A percentile compares a stretch with the other conserved stretches of the same genome.
These are phyloP conservation scores for Scheffersomyces ergatensis DNA, from an alignment of 805 yeast species.

Conservation along the genomic window DNA sequence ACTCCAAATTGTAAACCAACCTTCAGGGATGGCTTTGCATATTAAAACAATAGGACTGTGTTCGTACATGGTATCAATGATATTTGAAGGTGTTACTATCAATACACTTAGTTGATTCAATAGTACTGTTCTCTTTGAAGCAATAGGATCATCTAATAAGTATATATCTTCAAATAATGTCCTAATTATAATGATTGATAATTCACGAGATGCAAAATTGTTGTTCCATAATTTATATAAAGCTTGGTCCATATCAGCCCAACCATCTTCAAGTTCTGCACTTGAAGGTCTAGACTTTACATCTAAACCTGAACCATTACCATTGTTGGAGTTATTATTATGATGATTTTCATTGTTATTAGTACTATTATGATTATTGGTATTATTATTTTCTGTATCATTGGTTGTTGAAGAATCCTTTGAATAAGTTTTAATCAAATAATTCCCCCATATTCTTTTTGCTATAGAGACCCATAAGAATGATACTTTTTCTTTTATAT, in stretches of 20 bases:
- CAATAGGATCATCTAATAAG: conserved; percentile 86
- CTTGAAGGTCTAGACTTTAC: background rate
- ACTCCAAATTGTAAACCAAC: conserved; percentile 85
- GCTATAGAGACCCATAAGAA: conserved; percentile 89
- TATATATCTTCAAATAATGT: conserved; percentile 92
- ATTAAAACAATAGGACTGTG: conserved; percentile 57
- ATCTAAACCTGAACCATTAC: background rate
- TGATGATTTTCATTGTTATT: conserved; percentile 3
- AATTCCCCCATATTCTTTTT: conserved; percentile 86
- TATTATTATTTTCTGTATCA: background rate
- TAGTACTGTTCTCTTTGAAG: conserved; percentile 72
- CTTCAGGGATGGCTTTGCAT: conserved; percentile 70
- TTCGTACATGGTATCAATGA: conserved; percentile 63
- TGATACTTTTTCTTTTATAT: conserved; percentile 84
- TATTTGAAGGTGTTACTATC: conserved; percentile 68
- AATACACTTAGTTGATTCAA: conserved; percentile 82
- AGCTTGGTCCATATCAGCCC: conserved; percentile 85
- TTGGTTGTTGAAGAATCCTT: conserved; percentile 1
- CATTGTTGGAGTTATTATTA: conserved; percentile 4
- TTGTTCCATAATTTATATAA: conserved; percentile 73
- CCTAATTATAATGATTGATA: conserved; percentile 73
- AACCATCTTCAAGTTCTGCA: conserved; percentile 61
- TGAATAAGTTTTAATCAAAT: conserved; percentile 36
- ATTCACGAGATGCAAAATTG: conserved; percentile 64
- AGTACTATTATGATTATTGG: background rate